These are phyloP conservation scores for Acanthamoeba lenticulata DNA, from an alignment of 208 protist species.

Conservation along the genomic window DNA sequence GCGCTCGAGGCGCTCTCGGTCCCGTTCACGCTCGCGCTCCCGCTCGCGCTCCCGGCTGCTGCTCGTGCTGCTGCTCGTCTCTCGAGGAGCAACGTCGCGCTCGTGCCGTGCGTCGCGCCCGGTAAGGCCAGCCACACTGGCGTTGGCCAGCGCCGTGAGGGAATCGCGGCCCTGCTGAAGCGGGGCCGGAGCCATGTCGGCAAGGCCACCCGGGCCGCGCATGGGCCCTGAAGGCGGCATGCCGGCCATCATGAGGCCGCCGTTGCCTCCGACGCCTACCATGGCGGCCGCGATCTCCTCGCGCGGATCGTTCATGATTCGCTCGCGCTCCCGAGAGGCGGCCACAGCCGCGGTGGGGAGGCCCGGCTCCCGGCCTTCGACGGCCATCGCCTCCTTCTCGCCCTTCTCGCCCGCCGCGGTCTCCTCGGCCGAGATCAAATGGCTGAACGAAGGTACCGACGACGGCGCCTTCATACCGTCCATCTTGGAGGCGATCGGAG, in stretches of 20 bases:
- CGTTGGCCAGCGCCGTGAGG: neutral
- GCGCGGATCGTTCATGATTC: neutral
- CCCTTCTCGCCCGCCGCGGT: neutral
- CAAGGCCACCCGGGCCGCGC: too few relatives aligned
- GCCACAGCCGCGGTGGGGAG: neutral
- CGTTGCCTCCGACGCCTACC: neutral
- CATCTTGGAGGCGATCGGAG: neutral
- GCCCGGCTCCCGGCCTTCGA: neutral
- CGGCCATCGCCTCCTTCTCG: neutral
- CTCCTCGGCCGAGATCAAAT: neutral
- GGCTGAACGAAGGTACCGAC: neutral
- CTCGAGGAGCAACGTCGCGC: too few relatives aligned
- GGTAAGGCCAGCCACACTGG: neutral
- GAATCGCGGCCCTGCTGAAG: neutral
- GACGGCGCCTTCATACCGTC: neutral
- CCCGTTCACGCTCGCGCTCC: neutral
- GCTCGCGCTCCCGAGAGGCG: neutral
- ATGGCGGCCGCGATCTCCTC: conserved; percentile 10
- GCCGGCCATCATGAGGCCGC: neutral
- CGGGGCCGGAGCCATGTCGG: neutral
- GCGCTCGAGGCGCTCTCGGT: neutral
- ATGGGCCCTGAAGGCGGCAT: too few relatives aligned
- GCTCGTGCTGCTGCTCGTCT: neutral
- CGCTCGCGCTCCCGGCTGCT: neutral
- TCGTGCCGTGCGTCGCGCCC: neutral